Percentiles rank a stretch among this genome's conserved stretches.
phyloP scores from a whole-genome alignment of 352 stramenopile genomes.

The Globisporangium paddicum region DNA sequence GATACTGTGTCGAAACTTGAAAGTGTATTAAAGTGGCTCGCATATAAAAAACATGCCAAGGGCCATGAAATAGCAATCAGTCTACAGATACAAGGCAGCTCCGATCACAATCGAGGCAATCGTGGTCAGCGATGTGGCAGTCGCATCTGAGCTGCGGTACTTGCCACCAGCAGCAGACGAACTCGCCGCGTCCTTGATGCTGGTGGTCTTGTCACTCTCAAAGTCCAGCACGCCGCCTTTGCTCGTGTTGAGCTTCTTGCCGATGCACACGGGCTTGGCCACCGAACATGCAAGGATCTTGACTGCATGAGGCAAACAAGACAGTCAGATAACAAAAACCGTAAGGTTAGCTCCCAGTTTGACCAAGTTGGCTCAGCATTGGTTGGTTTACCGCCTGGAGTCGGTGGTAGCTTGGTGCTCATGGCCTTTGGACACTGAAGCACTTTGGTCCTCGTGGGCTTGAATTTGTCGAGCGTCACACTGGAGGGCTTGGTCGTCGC shows the following conservation, averaged over 20 bases:
- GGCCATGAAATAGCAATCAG: too few relatives aligned
- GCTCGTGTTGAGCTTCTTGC: conserved; percentile 43
- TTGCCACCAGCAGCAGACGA: not conserved
- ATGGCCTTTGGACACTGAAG: conserved; percentile 34
- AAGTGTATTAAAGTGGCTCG: too few relatives aligned
- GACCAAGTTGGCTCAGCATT: too few relatives aligned
- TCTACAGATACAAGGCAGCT: conserved; percentile 1
- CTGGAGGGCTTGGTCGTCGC: conserved; percentile 50
- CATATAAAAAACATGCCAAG: too few relatives aligned
- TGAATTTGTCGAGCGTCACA: conserved; percentile 33
- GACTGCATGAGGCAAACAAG: conserved; percentile 20
- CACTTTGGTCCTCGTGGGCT: conserved; percentile 24
- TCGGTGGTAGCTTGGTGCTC: conserved; percentile 11
- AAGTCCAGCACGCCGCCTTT: not conserved
- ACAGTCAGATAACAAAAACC: too few relatives aligned
- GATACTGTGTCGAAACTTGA: too few relatives aligned
- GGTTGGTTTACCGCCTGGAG: conserved; percentile 20
- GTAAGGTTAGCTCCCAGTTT: too few relatives aligned
- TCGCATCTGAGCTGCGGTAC: not conserved
- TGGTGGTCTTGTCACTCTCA: not conserved
- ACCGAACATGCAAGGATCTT: conserved; percentile 37
- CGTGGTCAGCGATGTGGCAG: not conserved
- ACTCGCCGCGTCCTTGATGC: not conserved
- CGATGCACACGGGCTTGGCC: conserved; percentile 48
- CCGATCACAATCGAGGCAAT: not conserved